Evolutionary conservation across 371 early-diverging fungal species (phyloP), one percentile per base, ranked within the genome.

Genomic region (Mortierella polycephala): DNA sequence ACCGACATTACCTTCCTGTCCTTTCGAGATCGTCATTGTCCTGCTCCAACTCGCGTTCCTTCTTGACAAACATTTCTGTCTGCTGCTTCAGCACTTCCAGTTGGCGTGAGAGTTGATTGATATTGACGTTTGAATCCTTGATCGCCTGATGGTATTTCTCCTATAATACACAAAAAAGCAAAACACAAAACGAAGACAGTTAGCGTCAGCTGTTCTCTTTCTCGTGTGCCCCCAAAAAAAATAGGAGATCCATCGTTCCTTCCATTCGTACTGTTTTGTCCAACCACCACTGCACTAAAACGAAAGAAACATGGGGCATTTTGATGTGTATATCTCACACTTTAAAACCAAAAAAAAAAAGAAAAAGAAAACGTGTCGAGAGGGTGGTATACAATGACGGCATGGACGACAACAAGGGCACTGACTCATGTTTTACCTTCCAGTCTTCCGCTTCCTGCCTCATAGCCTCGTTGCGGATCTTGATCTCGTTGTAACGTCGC

Each of bases 11-110:
- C 88, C 88, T 83, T 74, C 86, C 90, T 52, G 85, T 87, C 47
- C 88, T 85, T 74, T 93, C 93, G 64, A 94, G 64, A 62, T 94
- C 93, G 73, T 94, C 94, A 73, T 92, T 93, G 60, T 93, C 90
- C 68, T 91, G 85, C 68, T 94, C 94, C 50, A 94, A 71, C 61
- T 92, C 93, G 13, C 93, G 82, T 41, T 91, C 91, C 64, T 90
- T 89, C 62, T 90, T 88, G 81, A 88, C 85, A 74, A 91, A 93
- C 68, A 84, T 85, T 50, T 92, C 91, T 57, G 92, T 89, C 54
- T 92, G 90, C 62, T 88, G 85, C 81, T 90, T 86, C 57, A 93
- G 74, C 62, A 88, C 86, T 65, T 93, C 92, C 53, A 94, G 85
- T 74, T 94, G 94, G 62, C 93, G 82, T 66, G 92, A 90, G 83